A percentile compares a stretch with the other conserved stretches of the same genome.
These are phyloP conservation scores for Trichoderma gamsii DNA, from an alignment of 495 filamentous ascomycete species.

Conservation along the genomic window DNA sequence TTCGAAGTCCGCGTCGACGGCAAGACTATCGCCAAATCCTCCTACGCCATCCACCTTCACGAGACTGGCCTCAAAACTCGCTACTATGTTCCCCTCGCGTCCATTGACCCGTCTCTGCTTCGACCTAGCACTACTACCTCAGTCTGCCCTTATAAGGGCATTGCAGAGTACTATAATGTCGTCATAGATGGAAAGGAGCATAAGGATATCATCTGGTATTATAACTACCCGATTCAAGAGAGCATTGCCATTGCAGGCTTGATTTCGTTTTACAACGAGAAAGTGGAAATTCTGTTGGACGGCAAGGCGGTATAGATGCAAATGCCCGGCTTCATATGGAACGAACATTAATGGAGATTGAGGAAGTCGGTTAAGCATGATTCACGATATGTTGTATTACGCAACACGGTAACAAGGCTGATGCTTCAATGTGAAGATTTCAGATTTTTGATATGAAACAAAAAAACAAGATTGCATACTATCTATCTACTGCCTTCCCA, in stretches of 20 bases:
- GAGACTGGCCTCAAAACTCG: constrained; percentile 47
- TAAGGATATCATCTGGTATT: constrained; percentile 51
- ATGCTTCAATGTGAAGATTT: neutral
- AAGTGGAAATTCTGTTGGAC: constrained; percentile 52
- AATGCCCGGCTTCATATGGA: too few species aligned
- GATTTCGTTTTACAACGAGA: constrained; percentile 56
- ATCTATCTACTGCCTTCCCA: neutral
- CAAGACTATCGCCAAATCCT: constrained; percentile 37
- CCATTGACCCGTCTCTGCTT: constrained; percentile 34
- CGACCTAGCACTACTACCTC: constrained; percentile 38
- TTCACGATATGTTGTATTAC: neutral
- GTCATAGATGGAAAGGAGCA: constrained; percentile 19
- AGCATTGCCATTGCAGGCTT: constrained; percentile 39
- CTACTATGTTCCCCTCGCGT: constrained; percentile 47
- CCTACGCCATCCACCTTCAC: constrained; percentile 35
- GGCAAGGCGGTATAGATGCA: constrained; percentile 24
- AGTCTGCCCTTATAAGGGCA: constrained; percentile 53
- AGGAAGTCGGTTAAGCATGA: too few species aligned
- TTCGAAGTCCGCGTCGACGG: constrained; percentile 46
- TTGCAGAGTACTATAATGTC: constrained; percentile 43
- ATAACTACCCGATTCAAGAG: constrained; percentile 46
- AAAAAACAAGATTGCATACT: neutral
- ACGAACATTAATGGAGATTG: too few species aligned
- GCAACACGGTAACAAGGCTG: neutral
- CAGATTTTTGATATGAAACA: too few species aligned